Base-by-base conservation (phyloP, 306 rosid species). In the Dalbergia oliveri region DNA sequence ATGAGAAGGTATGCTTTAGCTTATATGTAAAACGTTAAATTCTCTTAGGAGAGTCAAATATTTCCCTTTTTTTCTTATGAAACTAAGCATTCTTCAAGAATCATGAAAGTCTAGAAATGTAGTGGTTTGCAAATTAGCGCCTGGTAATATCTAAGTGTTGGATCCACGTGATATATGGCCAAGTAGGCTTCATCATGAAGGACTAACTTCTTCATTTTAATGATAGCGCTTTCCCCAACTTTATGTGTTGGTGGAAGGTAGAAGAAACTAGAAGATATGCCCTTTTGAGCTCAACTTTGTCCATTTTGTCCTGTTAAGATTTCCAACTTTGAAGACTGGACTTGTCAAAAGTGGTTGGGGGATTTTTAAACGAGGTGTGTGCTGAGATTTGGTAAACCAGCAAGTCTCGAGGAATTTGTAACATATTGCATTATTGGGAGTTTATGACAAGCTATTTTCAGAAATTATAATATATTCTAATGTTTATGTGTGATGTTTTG, bases 1-100 rank as follows among this genome's bases (percentile, higher is more conserved):
- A 83, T 80, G 93, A 83, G 94, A 90, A 83, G 97, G 99, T 96
- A 93, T 86, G 94, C 84, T 74, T 84, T 75, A 70, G 72, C 76
- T 82, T 83, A 80, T 73, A 76, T 69, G 73, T 71, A 26, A 77
- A 75, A 77, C 56, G 56, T 83, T 39, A 81, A 75, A 66, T 73
- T 80, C 54, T 67, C 49, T 56, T 63, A 21, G 75, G 78, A 76
- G 61, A 60, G 83, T 62, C 45, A 68, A 66, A 43, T 33, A 56
- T 37, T 56, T 7, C 11, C 9, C 9, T 9, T 43, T 43, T 6
- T 7, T 2, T 5, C 82, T 23, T 31, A 62, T 72, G 72, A 80
- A 79, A 68, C 76, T 47, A 35, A 61, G 78, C 66, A 78, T 47
- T 76, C 66, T 80, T 21, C 58, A 62, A 34, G 76, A 84, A 75